Evolutionary conservation across 768 basidiomycete species (phyloP), one percentile per base, ranked within the genome.

Genomic region (Lactarius psammicola): DNA sequence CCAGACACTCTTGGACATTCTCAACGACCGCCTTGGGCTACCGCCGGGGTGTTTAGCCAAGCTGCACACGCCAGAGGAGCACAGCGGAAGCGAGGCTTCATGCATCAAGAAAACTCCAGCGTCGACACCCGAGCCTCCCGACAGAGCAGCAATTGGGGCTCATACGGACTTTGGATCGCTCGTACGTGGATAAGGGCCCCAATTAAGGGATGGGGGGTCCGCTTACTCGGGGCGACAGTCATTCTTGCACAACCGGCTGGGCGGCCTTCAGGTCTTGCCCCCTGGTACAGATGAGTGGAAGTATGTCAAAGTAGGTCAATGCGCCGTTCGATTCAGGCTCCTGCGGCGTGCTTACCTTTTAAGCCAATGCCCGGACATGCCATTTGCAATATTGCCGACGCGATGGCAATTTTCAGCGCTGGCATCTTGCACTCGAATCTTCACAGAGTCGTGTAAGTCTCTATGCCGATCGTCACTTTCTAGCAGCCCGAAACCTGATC

Each of bases 91-190:
- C 58, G 77, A 78, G 64, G 63, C 75, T 49, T 61, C 78, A 42
- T 67, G 70, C 61, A 79, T 79, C 70, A 72, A 70, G 67, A 78
- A 57, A 36, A 57, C 56, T 13, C 13, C 56, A 26, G 34, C 31
- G 4, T 57, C 56, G 6, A 18, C 73, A 54, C 75, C 77, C 0
- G 74, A 76, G 0, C 61, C 72, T 0, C 73, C 73, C 30, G 72
- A 73, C 36, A 72, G 74, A 53, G 73, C 71, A 0, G 74, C 75
- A 11, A 69, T 79, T 36, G 75, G 75, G 15, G 74, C 75, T 7
- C 78, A 78, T 60, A 78, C 77, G 1, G 78, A 79, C 65, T 78
- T 78, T 57, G 76, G 77, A 5, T 75, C 75, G 1, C 60, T 78
- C 34, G 62, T 63, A 26, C 13, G 55, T 40, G 44, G 44, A 9